A percentile compares a stretch with the other conserved stretches of the same genome.
Evolutionary conservation across 371 early-diverging fungal species (phyloP).

Genomic region (Gilbertella persicaria): DNA sequence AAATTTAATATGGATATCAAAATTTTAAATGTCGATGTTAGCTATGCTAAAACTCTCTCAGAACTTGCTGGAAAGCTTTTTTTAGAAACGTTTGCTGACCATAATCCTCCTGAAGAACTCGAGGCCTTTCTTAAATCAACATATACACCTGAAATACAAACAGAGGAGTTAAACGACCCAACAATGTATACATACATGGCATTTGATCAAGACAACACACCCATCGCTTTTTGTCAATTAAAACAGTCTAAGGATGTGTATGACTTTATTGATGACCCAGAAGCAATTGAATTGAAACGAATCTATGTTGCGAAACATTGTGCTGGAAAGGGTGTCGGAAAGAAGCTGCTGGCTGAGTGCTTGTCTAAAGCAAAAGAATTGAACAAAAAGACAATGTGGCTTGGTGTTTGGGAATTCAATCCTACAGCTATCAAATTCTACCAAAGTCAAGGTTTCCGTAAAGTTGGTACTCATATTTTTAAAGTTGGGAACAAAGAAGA

Average conservation of each 20-base stretch:
- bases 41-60: constrained; percentile 15
- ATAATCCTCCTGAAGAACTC: constrained; percentile 19
- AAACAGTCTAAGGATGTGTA: constrained; percentile 17
- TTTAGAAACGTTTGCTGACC: constrained; percentile 20
- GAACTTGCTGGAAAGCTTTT: constrained; percentile 19
- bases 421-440: constrained; percentile 30
- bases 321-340: constrained; percentile 28
- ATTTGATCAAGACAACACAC: constrained; percentile 12
- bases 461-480: constrained; percentile 30
- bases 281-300: constrained; percentile 31
- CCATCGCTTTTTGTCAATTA: constrained; percentile 31
- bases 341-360: constrained; percentile 8
- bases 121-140: constrained; percentile 15
- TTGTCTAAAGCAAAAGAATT: constrained; percentile 14
- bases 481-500: constrained; percentile 27
- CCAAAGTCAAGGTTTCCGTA: constrained; percentile 20
- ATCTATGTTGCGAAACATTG: constrained; percentile 31
- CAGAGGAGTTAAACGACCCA: constrained; percentile 25
- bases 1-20: neutral
- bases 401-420: constrained; percentile 43
- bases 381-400: constrained; percentile 33
- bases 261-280: constrained; percentile 24
- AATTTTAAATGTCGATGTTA: neutral
- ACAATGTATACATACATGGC: constrained; percentile 19
- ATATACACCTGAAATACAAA: constrained; percentile 20